Conservation (phyloP, 2,329 filamentous ascomycete genomes). For the Thermoascus crustaceus region DNA sequence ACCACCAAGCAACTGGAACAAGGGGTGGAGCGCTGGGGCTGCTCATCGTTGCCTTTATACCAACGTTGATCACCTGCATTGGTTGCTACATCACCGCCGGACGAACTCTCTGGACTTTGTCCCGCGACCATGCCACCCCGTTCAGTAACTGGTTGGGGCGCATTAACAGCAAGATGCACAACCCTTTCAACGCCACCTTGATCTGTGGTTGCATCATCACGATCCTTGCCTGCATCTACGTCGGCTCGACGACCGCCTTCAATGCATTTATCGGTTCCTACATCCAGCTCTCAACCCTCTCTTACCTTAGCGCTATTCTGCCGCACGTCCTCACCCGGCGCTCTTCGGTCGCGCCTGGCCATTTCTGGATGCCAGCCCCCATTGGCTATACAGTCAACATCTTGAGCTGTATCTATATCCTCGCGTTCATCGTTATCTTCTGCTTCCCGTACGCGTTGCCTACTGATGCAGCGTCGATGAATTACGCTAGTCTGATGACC, state of each 20-base stretch:
- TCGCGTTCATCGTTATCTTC: constrained; percentile 51
- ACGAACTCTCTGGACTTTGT: constrained; percentile 52
- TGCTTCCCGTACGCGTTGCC: constrained; percentile 49
- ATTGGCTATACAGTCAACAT: constrained; percentile 45
- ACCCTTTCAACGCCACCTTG: constrained; percentile 53
- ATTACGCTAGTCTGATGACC: constrained; percentile 46
- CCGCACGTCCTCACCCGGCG: constrained; percentile 46
- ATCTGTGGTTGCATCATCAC: constrained; percentile 46
- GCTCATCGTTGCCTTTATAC: constrained; percentile 49
- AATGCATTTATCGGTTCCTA: constrained; percentile 51
- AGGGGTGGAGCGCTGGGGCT: constrained; percentile 49
- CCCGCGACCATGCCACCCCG: constrained; percentile 54
- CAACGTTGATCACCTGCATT: constrained; percentile 44
- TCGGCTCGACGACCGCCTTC: constrained; percentile 49
- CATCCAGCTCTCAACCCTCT: constrained; percentile 49
- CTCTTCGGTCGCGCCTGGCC: constrained; percentile 44
- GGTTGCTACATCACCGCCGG: constrained; percentile 54
- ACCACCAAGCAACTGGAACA: constrained; percentile 41
- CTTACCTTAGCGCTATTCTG: constrained; percentile 47
- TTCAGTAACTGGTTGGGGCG: constrained; percentile 45
- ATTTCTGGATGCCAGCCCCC: constrained; percentile 45
- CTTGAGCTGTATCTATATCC: constrained; percentile 45
- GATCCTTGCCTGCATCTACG: constrained; percentile 48
- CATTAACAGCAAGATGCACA: constrained; percentile 48
- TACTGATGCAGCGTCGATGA: constrained; percentile 43